phyloP scores from a whole-genome alignment of 2,329 filamentous ascomycete genomes.

The Sarocladiaceae sp. region DNA sequence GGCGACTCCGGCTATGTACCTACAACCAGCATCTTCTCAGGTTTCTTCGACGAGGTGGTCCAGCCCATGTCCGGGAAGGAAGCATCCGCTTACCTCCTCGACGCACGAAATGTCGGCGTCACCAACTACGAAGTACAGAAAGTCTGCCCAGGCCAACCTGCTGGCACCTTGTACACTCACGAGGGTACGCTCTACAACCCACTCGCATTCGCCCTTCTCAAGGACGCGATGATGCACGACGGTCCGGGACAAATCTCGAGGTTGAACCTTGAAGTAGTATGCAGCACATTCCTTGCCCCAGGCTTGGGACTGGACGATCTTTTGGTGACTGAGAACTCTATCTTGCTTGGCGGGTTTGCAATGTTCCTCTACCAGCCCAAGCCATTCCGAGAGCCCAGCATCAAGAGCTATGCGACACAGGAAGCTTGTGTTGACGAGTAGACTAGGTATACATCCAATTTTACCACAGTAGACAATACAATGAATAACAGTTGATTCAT shows the following conservation, averaged over 20 bases:
- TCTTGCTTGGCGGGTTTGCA: neutral
- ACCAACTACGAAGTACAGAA: conserved; percentile 45
- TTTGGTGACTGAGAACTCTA: conserved; percentile 11
- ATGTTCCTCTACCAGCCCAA: conserved; percentile 7
- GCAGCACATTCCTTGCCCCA: conserved; percentile 6
- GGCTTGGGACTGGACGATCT: conserved; percentile 10
- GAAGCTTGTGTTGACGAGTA: too few relatives aligned
- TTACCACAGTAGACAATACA: too few relatives aligned
- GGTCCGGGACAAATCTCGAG: conserved; percentile 10
- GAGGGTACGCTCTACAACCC: conserved; percentile 36
- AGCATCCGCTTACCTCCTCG: conserved; percentile 42
- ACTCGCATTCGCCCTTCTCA: conserved; percentile 34
- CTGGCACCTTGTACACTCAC: conserved; percentile 43
- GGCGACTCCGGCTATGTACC: conserved; percentile 51
- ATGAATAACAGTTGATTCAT: too few relatives aligned
- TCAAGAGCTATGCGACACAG: conserved; percentile 5
- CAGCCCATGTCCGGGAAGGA: conserved; percentile 40
- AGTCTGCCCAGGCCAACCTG: conserved; percentile 34
- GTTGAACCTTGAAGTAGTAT: conserved; percentile 4
- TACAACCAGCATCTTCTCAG: conserved; percentile 48
- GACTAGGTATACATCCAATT: too few relatives aligned
- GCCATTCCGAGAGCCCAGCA: conserved; percentile 5
- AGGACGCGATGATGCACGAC: conserved; percentile 22
- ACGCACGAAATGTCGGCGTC: conserved; percentile 38
- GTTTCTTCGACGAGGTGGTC: conserved; percentile 45